Percentiles rank a stretch among this genome's conserved stretches.
These are phyloP conservation scores for Clarireedia sp. DNA, from an alignment of 2,329 filamentous ascomycete species.

Conservation along the genomic window DNA sequence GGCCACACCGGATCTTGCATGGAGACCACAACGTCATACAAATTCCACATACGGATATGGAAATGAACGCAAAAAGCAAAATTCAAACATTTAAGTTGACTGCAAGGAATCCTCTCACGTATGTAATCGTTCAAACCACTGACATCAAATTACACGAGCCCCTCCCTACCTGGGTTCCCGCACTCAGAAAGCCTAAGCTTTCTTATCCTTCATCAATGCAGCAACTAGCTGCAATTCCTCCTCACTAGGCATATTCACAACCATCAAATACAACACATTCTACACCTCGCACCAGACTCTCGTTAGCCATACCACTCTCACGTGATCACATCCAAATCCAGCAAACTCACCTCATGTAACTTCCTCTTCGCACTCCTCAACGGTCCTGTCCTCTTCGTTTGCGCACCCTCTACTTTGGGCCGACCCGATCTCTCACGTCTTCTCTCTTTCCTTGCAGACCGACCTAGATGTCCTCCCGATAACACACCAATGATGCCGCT, in stretches of 20 bases:
- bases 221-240: slow-evolving; percentile 2
- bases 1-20: no score
- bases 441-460: slow-evolving; percentile 1
- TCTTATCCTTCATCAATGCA: background rate
- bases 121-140: no score
- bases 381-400: slow-evolving; percentile 2
- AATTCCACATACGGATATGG: no score
- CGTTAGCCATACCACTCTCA: slow-evolving; percentile 13
- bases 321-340: slow-evolving; percentile 24
- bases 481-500: slow-evolving; percentile 34
- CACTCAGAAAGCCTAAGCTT: background rate
- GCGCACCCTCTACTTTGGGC: background rate
- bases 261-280: slow-evolving; percentile 44
- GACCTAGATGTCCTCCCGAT: slow-evolving; percentile 38
- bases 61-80: no score
- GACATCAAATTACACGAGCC: no score
- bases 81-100: no score
- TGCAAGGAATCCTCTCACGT: no score
- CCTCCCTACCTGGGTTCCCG: no score
- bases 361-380: slow-evolving; percentile 7
- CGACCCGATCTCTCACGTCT: background rate
- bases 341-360: slow-evolving; percentile 9
- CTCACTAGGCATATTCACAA: slow-evolving; percentile 31
- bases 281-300: slow-evolving; percentile 18
- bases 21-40: no score